phyloP scores from a whole-genome alignment of 768 basidiomycete genomes.

The Leccinum boreale region DNA sequence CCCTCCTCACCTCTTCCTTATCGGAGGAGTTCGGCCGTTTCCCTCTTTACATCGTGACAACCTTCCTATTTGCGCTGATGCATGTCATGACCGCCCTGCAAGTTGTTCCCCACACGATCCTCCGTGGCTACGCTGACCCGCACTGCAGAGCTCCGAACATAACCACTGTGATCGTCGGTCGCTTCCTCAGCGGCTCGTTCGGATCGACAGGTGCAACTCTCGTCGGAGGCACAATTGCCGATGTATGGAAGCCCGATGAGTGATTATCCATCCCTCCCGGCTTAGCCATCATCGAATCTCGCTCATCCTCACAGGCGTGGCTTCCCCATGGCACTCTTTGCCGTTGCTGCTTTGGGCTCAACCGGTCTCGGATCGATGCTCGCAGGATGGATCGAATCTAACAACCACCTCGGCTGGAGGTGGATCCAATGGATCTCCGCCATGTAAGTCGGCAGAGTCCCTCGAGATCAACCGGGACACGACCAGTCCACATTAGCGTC shows the following conservation, averaged over 20 bases:
- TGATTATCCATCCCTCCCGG: slow-evolving; percentile 28
- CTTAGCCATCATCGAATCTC: not conserved
- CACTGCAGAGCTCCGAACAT: slow-evolving; percentile 40
- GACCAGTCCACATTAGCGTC: slow-evolving; percentile 36
- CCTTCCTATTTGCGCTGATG: slow-evolving; percentile 47
- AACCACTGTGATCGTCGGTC: slow-evolving; percentile 59
- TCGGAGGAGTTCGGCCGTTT: slow-evolving; percentile 73
- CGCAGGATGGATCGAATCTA: slow-evolving; percentile 66
- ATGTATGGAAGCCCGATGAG: slow-evolving; percentile 65
- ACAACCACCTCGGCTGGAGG: slow-evolving; percentile 59
- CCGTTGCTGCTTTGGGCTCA: slow-evolving; percentile 55
- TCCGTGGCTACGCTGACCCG: slow-evolving; percentile 2
- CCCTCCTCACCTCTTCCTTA: slow-evolving; percentile 64
- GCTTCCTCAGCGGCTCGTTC: slow-evolving; percentile 64
- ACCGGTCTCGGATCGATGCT: slow-evolving; percentile 62
- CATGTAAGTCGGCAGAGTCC: slow-evolving; percentile 40
- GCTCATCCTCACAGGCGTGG: slow-evolving; percentile 53
- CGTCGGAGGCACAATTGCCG: slow-evolving; percentile 73
- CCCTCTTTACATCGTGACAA: slow-evolving; percentile 53
- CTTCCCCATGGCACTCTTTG: slow-evolving; percentile 74
- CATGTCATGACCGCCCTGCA: slow-evolving; percentile 40
- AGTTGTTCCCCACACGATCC: slow-evolving; percentile 3
- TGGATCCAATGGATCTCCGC: slow-evolving; percentile 85
- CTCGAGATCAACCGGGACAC: not conserved
- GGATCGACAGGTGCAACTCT: slow-evolving; percentile 70